phyloP scores from a whole-genome alignment of 441 rosid genomes.

The Pelargonium australe region DNA sequence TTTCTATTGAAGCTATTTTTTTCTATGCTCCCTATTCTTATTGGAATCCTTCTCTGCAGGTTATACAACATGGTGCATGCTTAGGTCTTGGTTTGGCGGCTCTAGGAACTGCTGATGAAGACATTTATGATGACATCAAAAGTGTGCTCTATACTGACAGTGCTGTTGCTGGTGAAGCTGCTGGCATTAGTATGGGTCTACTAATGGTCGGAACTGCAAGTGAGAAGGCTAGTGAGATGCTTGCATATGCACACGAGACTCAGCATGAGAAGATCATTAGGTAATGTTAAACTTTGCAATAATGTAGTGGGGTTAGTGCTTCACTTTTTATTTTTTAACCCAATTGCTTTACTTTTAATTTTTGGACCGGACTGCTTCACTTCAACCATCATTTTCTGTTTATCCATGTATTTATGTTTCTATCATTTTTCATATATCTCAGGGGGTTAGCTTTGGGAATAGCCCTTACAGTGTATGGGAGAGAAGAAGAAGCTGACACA shows the following conservation, averaged over 20 bases:
- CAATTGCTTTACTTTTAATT: background rate
- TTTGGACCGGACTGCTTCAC: too few species aligned
- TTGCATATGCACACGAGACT: constrained; percentile 91
- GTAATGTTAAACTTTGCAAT: constrained; percentile 28
- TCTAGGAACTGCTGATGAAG: constrained; percentile 96
- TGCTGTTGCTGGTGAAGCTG: constrained; percentile 99
- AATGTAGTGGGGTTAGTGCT: background rate
- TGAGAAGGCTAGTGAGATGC: constrained; percentile 95
- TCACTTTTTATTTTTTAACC: background rate
- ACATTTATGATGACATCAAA: constrained; percentile 80
- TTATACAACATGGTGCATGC: constrained; percentile 98
- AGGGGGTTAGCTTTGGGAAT: constrained; percentile 89
- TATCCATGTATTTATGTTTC: constrained; percentile 1
- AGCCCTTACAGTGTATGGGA: constrained; percentile 90
- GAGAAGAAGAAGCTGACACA: constrained; percentile 97
- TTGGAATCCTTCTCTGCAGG: constrained; percentile 41
- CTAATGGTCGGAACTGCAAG: constrained; percentile 98
- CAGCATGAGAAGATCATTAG: constrained; percentile 97
- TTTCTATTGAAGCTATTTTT: background rate
- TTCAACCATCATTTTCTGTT: background rate
- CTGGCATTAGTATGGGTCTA: constrained; percentile 94
- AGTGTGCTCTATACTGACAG: constrained; percentile 75
- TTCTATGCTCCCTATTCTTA: too few species aligned
- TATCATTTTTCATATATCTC: constrained; percentile 7
- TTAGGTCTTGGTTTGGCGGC: constrained; percentile 98